These are phyloP conservation scores for Ambrosia trifida DNA, from an alignment of 129 eudicot species.

Conservation along the genomic window DNA sequence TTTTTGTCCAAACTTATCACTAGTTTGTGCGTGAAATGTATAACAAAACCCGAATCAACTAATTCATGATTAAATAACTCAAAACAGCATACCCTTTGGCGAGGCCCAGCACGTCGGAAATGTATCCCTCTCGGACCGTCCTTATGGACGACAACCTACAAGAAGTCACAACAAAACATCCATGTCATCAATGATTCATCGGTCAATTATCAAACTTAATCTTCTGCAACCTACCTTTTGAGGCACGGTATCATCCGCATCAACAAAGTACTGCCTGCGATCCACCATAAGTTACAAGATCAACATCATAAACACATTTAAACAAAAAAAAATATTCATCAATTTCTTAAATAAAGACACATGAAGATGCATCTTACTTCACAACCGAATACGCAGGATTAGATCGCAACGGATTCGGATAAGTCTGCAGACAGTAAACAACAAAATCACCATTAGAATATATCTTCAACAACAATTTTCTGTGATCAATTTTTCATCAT, in stretches of 20 bases:
- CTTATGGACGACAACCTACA: conserved; percentile 79
- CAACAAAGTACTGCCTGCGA: conserved; percentile 84
- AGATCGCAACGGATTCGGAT: conserved; percentile 80
- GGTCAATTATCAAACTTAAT: background rate
- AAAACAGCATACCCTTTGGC: conserved; percentile 56
- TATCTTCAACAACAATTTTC: no score
- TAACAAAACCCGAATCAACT: background rate
- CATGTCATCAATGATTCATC: background rate
- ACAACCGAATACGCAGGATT: conserved; percentile 97
- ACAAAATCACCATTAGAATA: conserved; percentile 14
- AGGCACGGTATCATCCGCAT: conserved; percentile 73
- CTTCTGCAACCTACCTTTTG: conserved; percentile 47
- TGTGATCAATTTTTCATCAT: no score
- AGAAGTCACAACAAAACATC: conserved; percentile 21
- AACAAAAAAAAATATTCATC: background rate
- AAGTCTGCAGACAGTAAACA: conserved; percentile 52
- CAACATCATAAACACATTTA: conserved; percentile 15
- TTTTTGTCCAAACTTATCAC: background rate
- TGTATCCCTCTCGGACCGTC: conserved; percentile 82
- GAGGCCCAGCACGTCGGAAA: conserved; percentile 96
- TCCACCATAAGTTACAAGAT: background rate
- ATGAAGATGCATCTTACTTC: conserved; percentile 51
- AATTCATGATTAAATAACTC: background rate
- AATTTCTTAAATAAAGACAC: background rate
- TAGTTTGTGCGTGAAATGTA: no score